phyloP scores from a whole-genome alignment of 305 asterid genomes.

The Striga hermonthica region DNA sequence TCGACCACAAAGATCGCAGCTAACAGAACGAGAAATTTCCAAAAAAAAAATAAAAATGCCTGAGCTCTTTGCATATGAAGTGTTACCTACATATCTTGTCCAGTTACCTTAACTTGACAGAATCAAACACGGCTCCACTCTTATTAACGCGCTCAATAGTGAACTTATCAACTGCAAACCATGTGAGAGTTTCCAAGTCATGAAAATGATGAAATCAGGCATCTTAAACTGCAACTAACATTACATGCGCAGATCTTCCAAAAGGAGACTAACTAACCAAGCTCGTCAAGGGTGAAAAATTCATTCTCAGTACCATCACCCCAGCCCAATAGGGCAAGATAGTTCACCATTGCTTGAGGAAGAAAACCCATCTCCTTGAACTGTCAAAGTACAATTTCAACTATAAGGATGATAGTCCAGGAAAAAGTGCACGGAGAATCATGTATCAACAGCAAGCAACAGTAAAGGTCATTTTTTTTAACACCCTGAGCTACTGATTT shows the following conservation, averaged over 20 bases:
- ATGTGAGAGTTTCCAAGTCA: conserved; percentile 29
- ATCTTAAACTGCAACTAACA: conserved; percentile 29
- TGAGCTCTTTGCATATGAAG: conserved; percentile 21
- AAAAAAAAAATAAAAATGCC: neutral
- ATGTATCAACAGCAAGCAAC: conserved; percentile 18
- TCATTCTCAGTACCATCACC: conserved; percentile 96
- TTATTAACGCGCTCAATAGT: conserved; percentile 92
- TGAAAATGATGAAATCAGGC: conserved; percentile 22
- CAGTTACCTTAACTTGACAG: conserved; percentile 76
- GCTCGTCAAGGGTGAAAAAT: conserved; percentile 77
- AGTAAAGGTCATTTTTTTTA: neutral
- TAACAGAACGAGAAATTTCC: conserved; percentile 22
- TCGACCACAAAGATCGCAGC: conserved; percentile 24
- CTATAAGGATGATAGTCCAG: conserved; percentile 26
- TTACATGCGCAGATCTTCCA: conserved; percentile 9
- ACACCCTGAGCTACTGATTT: conserved; percentile 15
- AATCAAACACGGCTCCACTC: conserved; percentile 87
- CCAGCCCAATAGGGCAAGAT: conserved; percentile 95
- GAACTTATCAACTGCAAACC: conserved; percentile 69
- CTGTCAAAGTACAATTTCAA: conserved; percentile 43
- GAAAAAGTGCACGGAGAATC: conserved; percentile 21
- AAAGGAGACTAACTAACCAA: conserved; percentile 55
- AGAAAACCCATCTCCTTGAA: conserved; percentile 88
- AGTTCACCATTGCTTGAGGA: conserved; percentile 88
- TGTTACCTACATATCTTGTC: conserved; percentile 18